Base-by-base conservation (phyloP, 306 rosid species). In the Amphicarpaea edgeworthii region DNA sequence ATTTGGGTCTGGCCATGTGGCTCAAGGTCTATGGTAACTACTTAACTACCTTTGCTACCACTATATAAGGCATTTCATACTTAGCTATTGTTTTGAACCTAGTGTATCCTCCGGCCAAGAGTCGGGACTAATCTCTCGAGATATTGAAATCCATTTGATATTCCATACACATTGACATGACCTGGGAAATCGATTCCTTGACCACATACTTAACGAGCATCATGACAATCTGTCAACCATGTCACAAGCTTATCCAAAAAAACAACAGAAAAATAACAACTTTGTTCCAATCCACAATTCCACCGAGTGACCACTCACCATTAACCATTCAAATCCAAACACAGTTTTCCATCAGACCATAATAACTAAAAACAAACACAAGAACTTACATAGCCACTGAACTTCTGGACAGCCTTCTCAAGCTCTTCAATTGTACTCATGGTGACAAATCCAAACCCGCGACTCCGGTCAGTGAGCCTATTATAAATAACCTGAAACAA, bases 401-500 rank as follows among this genome's bases (percentile, higher is more conserved):
- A 87, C 65, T 57, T 83, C 23, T 86, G 84, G 54, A 92, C 93
- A 69, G 96, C 98, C 70, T 82, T 84, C 28, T 95, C 97, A 79
- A 92, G 90, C 79, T 92, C 97, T 70, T 89, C 97, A 66, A 87
- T 85, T 2, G 93, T 89, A 63, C 97, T 92, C 97, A 95, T 88
- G 3, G 92, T 90, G 65, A 95, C 97, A 57, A 95, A 95, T 21
- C 97, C 98, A 50, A 95, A 92, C 5, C 98, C 98, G 3, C 98
- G 97, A 77, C 98, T 95, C 75, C 71, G 83, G 55, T 90, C 92
- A 58, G 97, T 89, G 4, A 79, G 89, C 82, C 97, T 86, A 63
- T 92, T 89, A 87, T 92, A 95, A 66, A 95, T 92, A 0, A 95
- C 97, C 98, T 92, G 24, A 76, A 77, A 79, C 30, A 76, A 85